A percentile compares a stretch with the other conserved stretches of the same genome.
Conservation (phyloP, 495 filamentous ascomycete species). For the Cudoniella acicularis region DNA sequence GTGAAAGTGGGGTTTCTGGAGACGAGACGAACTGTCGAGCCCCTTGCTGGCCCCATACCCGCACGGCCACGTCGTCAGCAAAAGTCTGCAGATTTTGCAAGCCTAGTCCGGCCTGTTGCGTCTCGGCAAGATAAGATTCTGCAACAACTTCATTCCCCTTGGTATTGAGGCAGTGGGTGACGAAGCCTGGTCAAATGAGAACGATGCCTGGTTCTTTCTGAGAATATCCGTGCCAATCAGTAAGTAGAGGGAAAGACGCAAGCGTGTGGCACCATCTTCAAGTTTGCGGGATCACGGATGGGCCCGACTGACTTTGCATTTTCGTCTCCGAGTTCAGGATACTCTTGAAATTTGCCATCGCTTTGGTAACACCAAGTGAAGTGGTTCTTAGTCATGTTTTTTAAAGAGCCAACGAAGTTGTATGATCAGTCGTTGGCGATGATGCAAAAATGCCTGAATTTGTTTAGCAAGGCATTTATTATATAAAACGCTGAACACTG, state of each 20-base stretch:
- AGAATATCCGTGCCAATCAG: neutral
- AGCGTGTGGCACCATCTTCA: neutral
- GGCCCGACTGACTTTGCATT: neutral
- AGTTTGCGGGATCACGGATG: neutral
- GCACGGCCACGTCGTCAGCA: neutral
- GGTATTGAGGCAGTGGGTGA: neutral
- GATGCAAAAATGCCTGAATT: no score
- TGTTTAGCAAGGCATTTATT: no score
- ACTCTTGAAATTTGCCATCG: no score
- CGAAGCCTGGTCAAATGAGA: neutral
- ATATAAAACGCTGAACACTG: no score
- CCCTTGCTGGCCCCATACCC: neutral
- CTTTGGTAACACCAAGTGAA: no score
- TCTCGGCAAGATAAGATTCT: neutral
- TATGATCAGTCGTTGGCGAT: no score
- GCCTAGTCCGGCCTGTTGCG: neutral
- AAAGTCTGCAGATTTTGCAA: neutral
- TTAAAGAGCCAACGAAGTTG: no score
- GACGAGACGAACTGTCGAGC: neutral
- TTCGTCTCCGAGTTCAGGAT: no score
- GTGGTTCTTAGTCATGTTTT: no score
- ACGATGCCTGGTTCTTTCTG: neutral
- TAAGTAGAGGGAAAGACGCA: neutral
- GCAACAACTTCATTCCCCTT: neutral
- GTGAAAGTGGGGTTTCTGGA: neutral